Base-by-base conservation (phyloP, 768 basidiomycete genomes). In the Suillus americanus region DNA sequence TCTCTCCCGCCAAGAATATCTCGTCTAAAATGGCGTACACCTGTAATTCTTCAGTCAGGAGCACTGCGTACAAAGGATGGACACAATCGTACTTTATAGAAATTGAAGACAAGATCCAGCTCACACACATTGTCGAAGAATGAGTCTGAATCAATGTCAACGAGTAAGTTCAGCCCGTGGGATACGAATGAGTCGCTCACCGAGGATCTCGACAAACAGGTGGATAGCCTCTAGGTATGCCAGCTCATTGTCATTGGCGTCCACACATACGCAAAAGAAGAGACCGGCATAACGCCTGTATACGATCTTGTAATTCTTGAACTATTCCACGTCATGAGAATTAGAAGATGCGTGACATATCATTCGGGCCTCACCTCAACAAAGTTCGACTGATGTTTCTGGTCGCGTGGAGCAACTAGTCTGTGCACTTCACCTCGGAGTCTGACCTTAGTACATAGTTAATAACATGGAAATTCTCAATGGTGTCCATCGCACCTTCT, bases 71-170 rank as follows among this genome's bases (percentile, higher is more conserved):
- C 65, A 76, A 2, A 2, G 14, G 3, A 41, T 9, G 54, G 61
- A 20, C 1, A 30, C 38, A 60, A 30, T 54, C 54, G 23, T 48
- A 91, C 94, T 82, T 99, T 99, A 79, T 99, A 97, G 75, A 99
- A 99, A 77, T 98, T 98, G 82, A 99, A 99, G 3, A 99, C 97
- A 0, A 99, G 85, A 73, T 99, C 97, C 37, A 98, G 82, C 76
- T 98, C 96, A 79, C 97, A 98, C 2, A 99, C 97, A 70, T 99
- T 99, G 74, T 98, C 95, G 72, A 99, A 99, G 82, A 99, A 99
- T 0, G 95, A 89, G 74, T 99, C 97, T 97, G 64, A 62, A 64
- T 35, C 28, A 60, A 64, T 13, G 25, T n/a, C 16, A 33, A 61
- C 37, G 64, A 37, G 3, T 1, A 1, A 25, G 54, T 60, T 7